These are phyloP conservation scores for Xerocomellus intermedius DNA, from an alignment of 768 basidiomycete genomes.

Conservation along the genomic window DNA sequence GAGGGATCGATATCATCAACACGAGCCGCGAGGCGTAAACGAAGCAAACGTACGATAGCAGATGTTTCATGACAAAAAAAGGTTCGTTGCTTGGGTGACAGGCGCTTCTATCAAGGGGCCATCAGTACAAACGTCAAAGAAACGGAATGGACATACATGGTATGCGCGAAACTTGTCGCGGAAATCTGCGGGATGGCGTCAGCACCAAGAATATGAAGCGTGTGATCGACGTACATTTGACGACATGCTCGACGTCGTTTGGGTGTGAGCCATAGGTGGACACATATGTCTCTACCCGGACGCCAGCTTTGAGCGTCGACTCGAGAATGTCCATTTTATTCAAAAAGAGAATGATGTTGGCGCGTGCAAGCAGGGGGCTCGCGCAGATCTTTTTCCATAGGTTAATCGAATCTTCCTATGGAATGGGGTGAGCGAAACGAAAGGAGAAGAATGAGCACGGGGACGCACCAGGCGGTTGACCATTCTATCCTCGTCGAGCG, in stretches of 20 bases:
- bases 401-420: conserved; percentile 68
- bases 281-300: conserved; percentile 57
- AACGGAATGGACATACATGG: conserved; percentile 44
- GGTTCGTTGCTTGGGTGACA: conserved; percentile 54
- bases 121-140: background rate
- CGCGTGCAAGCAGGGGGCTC: conserved; percentile 56
- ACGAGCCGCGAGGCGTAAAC: background rate
- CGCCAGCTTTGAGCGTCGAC: conserved; percentile 53
- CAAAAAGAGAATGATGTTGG: conserved; percentile 71
- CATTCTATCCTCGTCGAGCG: conserved; percentile 63
- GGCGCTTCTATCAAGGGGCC: conserved; percentile 42
- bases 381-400: conserved; percentile 72
- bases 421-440: background rate
- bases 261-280: conserved; percentile 58
- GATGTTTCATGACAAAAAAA: conserved; percentile 73
- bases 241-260: conserved; percentile 59
- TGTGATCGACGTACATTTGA: conserved; percentile 49
- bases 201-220: background rate
- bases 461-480: conserved; percentile 60
- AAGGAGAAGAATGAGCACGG: background rate
- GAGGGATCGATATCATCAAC: background rate
- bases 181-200: conserved; percentile 47
- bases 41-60: conserved; percentile 52
- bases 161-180: conserved; percentile 64
- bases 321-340: conserved; percentile 72